phyloP scores from a whole-genome alignment of 2,329 filamentous ascomycete species.

The Cordyceps cicadae region DNA sequence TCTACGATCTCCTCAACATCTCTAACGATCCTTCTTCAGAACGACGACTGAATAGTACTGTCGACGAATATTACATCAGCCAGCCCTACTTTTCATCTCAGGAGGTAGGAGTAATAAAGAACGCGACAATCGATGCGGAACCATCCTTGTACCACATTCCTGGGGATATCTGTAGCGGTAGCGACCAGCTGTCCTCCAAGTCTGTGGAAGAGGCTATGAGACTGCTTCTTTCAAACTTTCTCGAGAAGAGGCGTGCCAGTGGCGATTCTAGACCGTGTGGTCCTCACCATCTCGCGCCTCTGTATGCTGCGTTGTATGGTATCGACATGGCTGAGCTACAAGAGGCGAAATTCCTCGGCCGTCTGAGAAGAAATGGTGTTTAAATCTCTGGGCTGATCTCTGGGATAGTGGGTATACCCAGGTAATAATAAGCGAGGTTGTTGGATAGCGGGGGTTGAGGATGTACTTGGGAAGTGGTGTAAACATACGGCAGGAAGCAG shows the following conservation, averaged over 20 bases:
- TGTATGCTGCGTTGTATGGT: constrained; percentile 14
- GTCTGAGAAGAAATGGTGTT: background rate
- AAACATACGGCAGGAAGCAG: background rate
- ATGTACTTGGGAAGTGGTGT: background rate
- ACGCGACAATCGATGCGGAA: background rate
- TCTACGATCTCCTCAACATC: background rate
- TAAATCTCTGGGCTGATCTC: background rate
- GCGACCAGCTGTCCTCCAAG: background rate
- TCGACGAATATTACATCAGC: background rate
- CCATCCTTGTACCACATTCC: background rate
- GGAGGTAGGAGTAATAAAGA: background rate
- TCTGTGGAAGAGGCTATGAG: constrained; percentile 5
- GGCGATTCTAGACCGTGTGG: constrained; percentile 14
- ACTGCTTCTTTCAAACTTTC: constrained; percentile 8
- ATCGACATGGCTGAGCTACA: constrained; percentile 11
- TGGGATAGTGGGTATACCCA: too few relatives aligned
- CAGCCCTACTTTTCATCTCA: background rate
- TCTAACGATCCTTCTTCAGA: background rate
- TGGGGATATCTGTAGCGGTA: background rate
- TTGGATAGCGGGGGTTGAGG: constrained; percentile 12
- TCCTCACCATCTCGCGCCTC: constrained; percentile 14
- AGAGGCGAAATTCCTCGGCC: background rate
- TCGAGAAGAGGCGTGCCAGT: constrained; percentile 14
- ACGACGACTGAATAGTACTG: background rate
- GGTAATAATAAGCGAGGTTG: too few relatives aligned